These are phyloP conservation scores for Lanmaoa pseudosensibilis DNA, from an alignment of 768 basidiomycete genomes.

Conservation along the genomic window DNA sequence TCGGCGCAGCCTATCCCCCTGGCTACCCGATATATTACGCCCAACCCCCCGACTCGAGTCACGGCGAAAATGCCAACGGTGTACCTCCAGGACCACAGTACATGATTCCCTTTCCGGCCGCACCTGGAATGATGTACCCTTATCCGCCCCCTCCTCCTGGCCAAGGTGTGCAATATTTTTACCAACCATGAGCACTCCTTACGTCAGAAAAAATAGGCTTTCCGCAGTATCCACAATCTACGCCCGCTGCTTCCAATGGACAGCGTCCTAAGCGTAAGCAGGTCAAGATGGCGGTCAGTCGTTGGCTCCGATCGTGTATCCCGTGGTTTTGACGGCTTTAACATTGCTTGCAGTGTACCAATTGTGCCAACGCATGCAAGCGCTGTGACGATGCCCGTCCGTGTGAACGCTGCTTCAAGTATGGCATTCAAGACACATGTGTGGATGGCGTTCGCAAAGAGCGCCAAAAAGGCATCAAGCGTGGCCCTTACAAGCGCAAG, in stretches of 20 bases:
- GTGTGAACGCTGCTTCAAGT: slow-evolving; percentile 64
- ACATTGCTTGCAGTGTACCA: slow-evolving; percentile 44
- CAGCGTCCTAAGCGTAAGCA: slow-evolving; percentile 49
- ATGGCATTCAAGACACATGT: slow-evolving; percentile 57
- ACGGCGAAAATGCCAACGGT: slow-evolving; percentile 36
- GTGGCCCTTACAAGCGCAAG: slow-evolving; percentile 59
- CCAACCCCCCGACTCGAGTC: slow-evolving; percentile 27
- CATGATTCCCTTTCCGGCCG: slow-evolving; percentile 39
- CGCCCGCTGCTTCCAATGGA: slow-evolving; percentile 24
- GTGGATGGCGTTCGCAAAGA: slow-evolving; percentile 63
- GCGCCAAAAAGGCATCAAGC: slow-evolving; percentile 59
- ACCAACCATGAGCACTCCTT: not conserved
- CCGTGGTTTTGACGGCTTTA: slow-evolving; percentile 2
- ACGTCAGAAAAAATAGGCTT: slow-evolving; percentile 29
- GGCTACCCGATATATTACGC: slow-evolving; percentile 36
- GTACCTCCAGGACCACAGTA: slow-evolving; percentile 33
- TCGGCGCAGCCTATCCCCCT: slow-evolving; percentile 32
- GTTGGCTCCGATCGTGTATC: not conserved
- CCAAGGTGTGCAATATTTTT: slow-evolving; percentile 33
- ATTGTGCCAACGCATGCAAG: slow-evolving; percentile 58
- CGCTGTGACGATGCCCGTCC: slow-evolving; percentile 59
- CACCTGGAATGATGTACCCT: slow-evolving; percentile 45
- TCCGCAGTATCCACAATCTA: slow-evolving; percentile 31
- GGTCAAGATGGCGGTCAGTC: slow-evolving; percentile 58
- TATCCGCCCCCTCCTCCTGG: slow-evolving; percentile 41